Conservation (phyloP, 805 yeast genomes). For the Yarrowia sp. region DNA sequence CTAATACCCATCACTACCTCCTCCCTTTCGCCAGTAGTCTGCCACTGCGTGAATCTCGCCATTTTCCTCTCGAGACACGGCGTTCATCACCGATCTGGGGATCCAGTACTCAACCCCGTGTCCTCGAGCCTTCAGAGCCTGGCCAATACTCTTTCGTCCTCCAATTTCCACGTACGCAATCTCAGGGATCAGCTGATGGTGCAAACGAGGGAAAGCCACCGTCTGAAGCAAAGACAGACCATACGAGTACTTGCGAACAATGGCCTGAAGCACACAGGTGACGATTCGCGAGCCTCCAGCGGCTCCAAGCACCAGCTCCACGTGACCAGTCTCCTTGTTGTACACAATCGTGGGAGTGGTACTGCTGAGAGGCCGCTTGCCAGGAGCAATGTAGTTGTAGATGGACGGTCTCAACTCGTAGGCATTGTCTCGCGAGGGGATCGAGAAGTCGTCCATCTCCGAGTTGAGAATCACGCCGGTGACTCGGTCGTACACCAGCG, state of each 20-base stretch:
- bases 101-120: slow-evolving; percentile 55
- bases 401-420: slow-evolving; percentile 83
- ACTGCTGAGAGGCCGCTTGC: slow-evolving; percentile 84
- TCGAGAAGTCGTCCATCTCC: slow-evolving; percentile 94
- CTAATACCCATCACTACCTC: slow-evolving; percentile 71
- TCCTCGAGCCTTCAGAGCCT: slow-evolving; percentile 55
- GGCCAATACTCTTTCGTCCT: slow-evolving; percentile 50
- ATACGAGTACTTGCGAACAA: slow-evolving; percentile 69
- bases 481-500: slow-evolving; percentile 74
- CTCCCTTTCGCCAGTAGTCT: slow-evolving; percentile 90
- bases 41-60: slow-evolving; percentile 73
- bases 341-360: slow-evolving; percentile 77
- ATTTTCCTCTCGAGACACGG: slow-evolving; percentile 52
- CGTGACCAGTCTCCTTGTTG: slow-evolving; percentile 49
- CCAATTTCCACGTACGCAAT: slow-evolving; percentile 65
- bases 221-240: slow-evolving; percentile 67
- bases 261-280: slow-evolving; percentile 82
- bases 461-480: slow-evolving; percentile 88
- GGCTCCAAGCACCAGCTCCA: slow-evolving; percentile 81
- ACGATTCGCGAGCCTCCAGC: slow-evolving; percentile 93
- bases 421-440: slow-evolving; percentile 71
- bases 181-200: slow-evolving; percentile 89
- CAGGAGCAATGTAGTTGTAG: slow-evolving; percentile 77
- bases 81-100: slow-evolving; percentile 67
- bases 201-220: slow-evolving; percentile 80